Percentiles rank a stretch among this genome's conserved stretches.
Conservation (phyloP, 257 asterid species). For the Ilex asprella region DNA sequence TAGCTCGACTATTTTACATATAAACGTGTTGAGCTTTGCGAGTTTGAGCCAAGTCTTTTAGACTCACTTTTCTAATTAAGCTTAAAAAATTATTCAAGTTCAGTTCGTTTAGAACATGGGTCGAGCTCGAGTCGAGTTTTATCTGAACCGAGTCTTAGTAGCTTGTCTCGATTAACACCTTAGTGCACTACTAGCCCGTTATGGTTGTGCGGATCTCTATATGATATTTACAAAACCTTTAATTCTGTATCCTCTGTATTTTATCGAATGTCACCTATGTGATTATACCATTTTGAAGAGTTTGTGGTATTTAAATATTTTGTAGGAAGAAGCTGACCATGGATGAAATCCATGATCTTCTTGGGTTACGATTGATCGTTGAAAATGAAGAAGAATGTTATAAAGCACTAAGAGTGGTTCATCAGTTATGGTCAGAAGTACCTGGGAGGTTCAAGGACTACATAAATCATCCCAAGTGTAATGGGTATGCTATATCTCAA, state of each 20-base stretch:
- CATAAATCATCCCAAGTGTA: constrained; percentile 63
- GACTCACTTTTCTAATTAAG: too few species aligned
- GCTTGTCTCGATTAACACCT: too few species aligned
- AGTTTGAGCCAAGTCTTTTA: too few species aligned
- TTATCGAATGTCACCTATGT: not conserved
- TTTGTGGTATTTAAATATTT: constrained; percentile 5
- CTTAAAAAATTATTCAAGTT: too few species aligned
- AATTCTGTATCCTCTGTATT: not conserved
- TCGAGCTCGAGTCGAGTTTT: too few species aligned
- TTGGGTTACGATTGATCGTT: constrained; percentile 83
- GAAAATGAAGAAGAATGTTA: constrained; percentile 90
- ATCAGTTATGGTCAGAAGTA: constrained; percentile 69
- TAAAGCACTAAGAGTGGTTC: constrained; percentile 68
- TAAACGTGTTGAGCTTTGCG: too few species aligned
- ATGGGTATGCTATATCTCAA: constrained; percentile 51
- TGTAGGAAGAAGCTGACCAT: constrained; percentile 80
- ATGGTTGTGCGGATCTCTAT: too few species aligned
- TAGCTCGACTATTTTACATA: too few species aligned
- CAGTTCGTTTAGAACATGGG: too few species aligned
- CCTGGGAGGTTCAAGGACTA: constrained; percentile 94
- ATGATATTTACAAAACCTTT: too few species aligned
- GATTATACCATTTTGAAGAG: constrained; percentile 2
- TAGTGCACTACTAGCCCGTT: too few species aligned
- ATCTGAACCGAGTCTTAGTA: too few species aligned
- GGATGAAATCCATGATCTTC: constrained; percentile 90